These are phyloP conservation scores for Picochlorum sp. DNA, from an alignment of 139 green algal genomes.

Conservation along the genomic window DNA sequence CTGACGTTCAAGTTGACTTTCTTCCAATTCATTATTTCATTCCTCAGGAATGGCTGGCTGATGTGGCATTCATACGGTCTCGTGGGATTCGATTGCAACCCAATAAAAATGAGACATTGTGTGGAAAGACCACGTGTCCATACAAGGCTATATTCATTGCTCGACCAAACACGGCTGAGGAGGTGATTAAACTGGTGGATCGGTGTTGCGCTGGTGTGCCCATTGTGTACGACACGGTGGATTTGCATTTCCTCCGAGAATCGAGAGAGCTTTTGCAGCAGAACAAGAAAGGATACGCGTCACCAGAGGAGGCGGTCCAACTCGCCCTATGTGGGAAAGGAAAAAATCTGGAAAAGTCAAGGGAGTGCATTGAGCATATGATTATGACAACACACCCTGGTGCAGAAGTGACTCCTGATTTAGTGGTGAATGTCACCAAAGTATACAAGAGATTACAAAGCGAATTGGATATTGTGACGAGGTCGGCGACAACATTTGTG, in stretches of 20 bases:
- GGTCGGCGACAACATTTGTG: no score
- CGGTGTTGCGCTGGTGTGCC: neutral
- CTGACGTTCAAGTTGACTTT: neutral
- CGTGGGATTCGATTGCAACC: neutral
- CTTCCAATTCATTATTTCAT: neutral
- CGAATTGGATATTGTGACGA: no score
- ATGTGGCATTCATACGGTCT: neutral
- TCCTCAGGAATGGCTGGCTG: neutral
- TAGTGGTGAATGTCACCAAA: no score
- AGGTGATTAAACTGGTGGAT: neutral
- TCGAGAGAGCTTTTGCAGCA: constrained; percentile 1
- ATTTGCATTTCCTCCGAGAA: constrained; percentile 24
- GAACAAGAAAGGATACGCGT: neutral
- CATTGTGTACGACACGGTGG: constrained; percentile 20
- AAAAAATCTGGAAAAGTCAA: no score
- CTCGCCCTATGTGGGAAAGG: neutral
- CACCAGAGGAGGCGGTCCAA: neutral
- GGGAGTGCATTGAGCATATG: no score
- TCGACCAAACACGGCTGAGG: neutral
- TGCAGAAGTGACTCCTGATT: no score
- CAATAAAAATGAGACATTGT: neutral
- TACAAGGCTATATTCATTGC: constrained; percentile 3
- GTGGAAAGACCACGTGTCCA: neutral
- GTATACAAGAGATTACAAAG: no score
- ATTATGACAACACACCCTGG: no score